Evolutionary conservation across 164 flowering plant species (phyloP), one percentile per base, ranked within the genome.

Genomic region (Vitis rotundifolia): DNA sequence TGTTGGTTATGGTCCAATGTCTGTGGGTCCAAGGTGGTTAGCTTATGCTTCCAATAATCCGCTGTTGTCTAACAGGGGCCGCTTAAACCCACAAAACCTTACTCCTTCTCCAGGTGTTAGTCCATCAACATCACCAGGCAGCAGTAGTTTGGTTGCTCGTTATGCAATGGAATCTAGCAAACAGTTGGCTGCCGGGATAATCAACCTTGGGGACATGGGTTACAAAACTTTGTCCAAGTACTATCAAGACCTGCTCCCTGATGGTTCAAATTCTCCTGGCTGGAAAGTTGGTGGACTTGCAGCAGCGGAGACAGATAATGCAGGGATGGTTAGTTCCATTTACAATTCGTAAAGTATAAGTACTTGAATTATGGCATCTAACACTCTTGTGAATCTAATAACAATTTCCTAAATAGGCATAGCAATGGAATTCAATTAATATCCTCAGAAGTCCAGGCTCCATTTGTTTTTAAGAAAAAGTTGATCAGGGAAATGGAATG

Each of bases 211-310:
- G 15, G 92, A 85, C 72, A 79, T 80, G 82, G 88, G 91, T 59
- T 86, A 83, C 68, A 88, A 82, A 71, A 85, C 84, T 29, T 71
- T 86, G 44, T 86, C 90, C 2, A 83, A 82, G 70, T 88, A 85
- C 76, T 88, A 70, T 72, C 92, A 89, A 55, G 97, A 94, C 51
- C 80, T 89, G 67, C 79, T 87, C 68, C 95, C 95, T 64, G 97
- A 94, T 78, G 89, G 93, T 62, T 81, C 90, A 11, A 87, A 63
- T 73, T 88, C 97, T 63, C 94, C 95, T 54, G 80, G 80, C 67
- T 84, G 91, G 96, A 93, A 88, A 80, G 85, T 71, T 70, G 82
- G 89, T 58, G 81, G 87, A 72, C 70, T 59, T 69, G 73, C 86
- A 22, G 74, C 79, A 67, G 47, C 77, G 18, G 99, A 94, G 56